Evolutionary conservation across 2,329 filamentous ascomycete species (phyloP).

Genomic region (Daldinia sp.): DNA sequence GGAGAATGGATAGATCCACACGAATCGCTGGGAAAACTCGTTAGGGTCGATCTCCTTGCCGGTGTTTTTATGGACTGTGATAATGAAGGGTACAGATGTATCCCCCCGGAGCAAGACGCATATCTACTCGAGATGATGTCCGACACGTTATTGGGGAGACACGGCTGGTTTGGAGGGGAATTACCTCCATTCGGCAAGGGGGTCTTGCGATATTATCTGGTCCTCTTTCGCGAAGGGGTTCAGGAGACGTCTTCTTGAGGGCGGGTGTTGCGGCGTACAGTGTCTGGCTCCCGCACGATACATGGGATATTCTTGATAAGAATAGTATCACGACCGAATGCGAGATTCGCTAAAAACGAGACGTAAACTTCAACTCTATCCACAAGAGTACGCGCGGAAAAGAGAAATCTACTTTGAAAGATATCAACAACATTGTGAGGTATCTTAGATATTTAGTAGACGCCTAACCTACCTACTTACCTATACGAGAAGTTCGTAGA

Average conservation of each 20-base stretch:
- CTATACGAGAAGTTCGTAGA: too few species aligned
- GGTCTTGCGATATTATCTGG: neutral
- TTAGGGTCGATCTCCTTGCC: too few species aligned
- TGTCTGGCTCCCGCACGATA: too few species aligned
- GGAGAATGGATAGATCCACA: neutral
- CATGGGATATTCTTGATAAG: neutral
- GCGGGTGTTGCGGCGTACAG: neutral
- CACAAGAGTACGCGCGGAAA: too few species aligned
- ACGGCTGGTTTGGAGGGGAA: too few species aligned
- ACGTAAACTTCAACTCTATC: neutral
- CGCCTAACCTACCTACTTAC: too few species aligned
- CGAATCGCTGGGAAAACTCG: neutral
- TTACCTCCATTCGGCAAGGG: rapidly evolving
- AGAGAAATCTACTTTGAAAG: too few species aligned
- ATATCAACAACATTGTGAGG: too few species aligned
- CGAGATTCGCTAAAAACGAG: constrained; percentile 9
- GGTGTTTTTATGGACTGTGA: neutral
- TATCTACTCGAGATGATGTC: neutral
- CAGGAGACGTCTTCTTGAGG: neutral
- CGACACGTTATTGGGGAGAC: too few species aligned
- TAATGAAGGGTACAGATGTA: neutral
- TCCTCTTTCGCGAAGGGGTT: neutral
- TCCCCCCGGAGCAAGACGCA: neutral
- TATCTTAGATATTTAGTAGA: too few species aligned
- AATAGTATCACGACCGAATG: constrained; percentile 5